Evolutionary conservation across 2,329 filamentous ascomycete species (phyloP), one percentile per base, ranked within the genome.

Genomic region (Nemania sp.): DNA sequence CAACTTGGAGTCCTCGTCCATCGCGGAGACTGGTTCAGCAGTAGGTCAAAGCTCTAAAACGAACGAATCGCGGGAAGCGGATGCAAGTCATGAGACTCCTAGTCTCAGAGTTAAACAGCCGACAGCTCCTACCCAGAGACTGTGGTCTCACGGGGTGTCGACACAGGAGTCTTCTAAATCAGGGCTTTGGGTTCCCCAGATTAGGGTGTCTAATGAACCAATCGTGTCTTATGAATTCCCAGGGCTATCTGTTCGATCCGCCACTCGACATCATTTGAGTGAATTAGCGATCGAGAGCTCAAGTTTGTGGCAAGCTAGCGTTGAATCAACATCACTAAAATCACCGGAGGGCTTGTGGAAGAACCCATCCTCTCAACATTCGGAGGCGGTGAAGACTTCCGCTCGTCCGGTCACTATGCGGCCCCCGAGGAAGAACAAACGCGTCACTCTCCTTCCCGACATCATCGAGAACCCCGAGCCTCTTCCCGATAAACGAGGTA

Each of bases 401-500:
- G 22, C 73, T 79, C 85, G 86, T 10, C 84, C 83, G 15, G 72
- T 83, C 2, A 86, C 85, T 1, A 82, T 86, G 64, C 83, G 84
- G 53, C 88, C 88, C 15, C 84, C 85, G 15, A 82, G 88, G 51
- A 85, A 82, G 62, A 87, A 80, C 74, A 87, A 81, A 77, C 85
- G 88, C 49, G 79, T 89, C n/a, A 89, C 87, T 7, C 75, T 85
- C 53, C 82, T 91, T 5, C 87, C 89, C 15, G 89, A 90, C 74
- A 90, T 90, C 67, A 74, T 89, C 38, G 89, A 90, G 75, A 89
- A 83, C 70, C 89, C 89, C 3, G 79, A 86, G 73, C 88, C 88
- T 41, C 79, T 90, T 4, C 84, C 85, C 4, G 81, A 89, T 75
- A 87, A 86, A 77, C 82, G 84, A 49, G 87, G 83, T 13, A 89